Evolutionary conservation across 176 grass and related monocot genomes (phyloP), one percentile per base, ranked within the genome.

Genomic region (Neostapfia colusana): DNA sequence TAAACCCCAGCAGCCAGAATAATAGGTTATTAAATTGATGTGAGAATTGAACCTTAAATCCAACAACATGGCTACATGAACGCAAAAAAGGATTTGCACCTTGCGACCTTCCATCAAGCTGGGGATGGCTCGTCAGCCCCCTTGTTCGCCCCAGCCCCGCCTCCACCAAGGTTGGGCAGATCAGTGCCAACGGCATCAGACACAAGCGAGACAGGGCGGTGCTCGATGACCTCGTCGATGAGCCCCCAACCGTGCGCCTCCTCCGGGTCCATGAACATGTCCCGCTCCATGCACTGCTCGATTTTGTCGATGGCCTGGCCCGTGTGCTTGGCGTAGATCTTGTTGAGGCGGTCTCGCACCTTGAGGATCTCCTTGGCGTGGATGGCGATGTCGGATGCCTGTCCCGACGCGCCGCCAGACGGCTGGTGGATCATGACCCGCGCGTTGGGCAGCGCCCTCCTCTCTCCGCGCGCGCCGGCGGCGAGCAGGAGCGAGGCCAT

Each of bases 281-380:
- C 91, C 44, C 94, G 81, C 81, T 93, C 91, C 94, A 97, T 91
- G 73, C 79, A 81, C 48, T 83, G 79, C 84, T 97, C 86, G 74
- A 97, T 93, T 31, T 49, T 72, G 11, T 93, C 79, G 68, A 93
- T 77, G 8, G 48, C 36, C 82, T 93, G 84, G 16, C 84, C 72
- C 0, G 94, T 97, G 72, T 97, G 94, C 78, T 93, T 93, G 63
- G 85, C 81, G 64, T 93, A 97, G 84, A 97, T 91, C 60, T 72
- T 84, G 76, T 97, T 97, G 56, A 97, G 91, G n/a, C 88, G 84
- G 34, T 89, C 91, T 17, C 94, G 89, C 46, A 97, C 86, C 88
- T 91, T 93, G 79, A 97, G 87, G 82, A 97, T 97, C 82, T 97
- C 91, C 81, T 93, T 87, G 74, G 91, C 94, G 40, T 97, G 94